A percentile compares a stretch with the other conserved stretches of the same genome.
phyloP scores from a whole-genome alignment of 305 asterid genomes.

The Fraxinus platypoda region DNA sequence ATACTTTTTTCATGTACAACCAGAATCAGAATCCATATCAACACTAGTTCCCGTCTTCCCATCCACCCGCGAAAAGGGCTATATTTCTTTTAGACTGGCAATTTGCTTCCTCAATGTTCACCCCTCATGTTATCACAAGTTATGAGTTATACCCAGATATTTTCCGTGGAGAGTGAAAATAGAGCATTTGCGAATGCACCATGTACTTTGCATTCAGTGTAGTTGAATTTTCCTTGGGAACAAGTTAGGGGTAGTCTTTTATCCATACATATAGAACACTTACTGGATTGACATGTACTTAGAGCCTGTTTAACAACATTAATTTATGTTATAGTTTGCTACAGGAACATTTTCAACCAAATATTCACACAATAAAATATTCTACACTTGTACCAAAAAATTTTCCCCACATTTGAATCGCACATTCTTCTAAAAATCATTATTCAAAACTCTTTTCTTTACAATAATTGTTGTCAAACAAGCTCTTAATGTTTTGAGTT shows the following conservation, averaged over 20 bases:
- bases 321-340: too few relatives aligned
- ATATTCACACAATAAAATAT: too few relatives aligned
- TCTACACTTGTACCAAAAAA: too few relatives aligned
- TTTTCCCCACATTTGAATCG: too few relatives aligned
- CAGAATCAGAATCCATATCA: background rate
- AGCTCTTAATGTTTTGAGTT: background rate
- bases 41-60: background rate
- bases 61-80: background rate
- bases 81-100: background rate
- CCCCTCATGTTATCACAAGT: background rate
- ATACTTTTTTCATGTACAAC: background rate
- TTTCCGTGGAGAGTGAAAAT: background rate
- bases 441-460: too few relatives aligned
- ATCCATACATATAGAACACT: background rate
- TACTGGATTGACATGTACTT: background rate
- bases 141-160: background rate
- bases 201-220: background rate
- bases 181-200: background rate
- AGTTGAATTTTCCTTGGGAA: background rate
- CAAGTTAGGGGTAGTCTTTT: background rate
- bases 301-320: too few relatives aligned
- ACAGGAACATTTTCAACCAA: too few relatives aligned
- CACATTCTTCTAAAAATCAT: too few relatives aligned
- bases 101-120: background rate
- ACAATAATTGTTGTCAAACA: too few relatives aligned